Evolutionary conservation across 441 rosid genomes (phyloP), one percentile per base, ranked within the genome.

Genomic region (Syzygium malaccense): DNA sequence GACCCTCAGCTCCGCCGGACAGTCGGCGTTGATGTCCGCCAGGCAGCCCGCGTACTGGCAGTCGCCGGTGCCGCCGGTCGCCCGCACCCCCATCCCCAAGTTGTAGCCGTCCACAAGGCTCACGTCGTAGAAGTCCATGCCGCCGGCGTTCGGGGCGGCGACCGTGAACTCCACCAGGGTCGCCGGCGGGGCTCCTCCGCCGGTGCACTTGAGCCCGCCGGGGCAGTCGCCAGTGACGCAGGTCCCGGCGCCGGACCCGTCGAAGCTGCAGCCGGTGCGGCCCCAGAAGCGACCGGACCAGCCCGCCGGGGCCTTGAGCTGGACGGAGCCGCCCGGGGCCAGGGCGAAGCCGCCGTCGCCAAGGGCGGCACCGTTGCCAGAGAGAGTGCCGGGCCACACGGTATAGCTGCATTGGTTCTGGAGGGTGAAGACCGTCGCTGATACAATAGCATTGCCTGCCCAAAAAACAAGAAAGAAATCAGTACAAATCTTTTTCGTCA

Each of bases 91-190:
- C 92, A 96, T 86, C 85, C 93, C 96, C 14, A 96, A 93, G 64
- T 98, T 96, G 94, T 98, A 96, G 5, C 99, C 99, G 88, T 97
- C 99, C 30, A 97, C 99, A 2, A 97, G 94, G 68, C 99, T 97
- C 55, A 96, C 97, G 90, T 97, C 99, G 88, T 98, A 97, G 89
- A 95, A 98, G 87, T 98, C 99, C 90, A 92, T 95, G 23, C 91
- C 95, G 17, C 60, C 49, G 2, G 91, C 54, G 85, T 71, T 71
- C 83, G 55, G 83, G 5, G 93, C 84, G 33, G 93, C 96, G 20
- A 95, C 90, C 25, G 99, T 98, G 93, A 98, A 95, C 89, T 96
- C 99, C 7, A 89, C 98, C 1, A 96, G 92, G 26, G 94, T 90
- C 5, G 92, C 96, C 1, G 99, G 99, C 25, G 99, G 98, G 7